Evolutionary conservation across 352 stramenopile genomes (phyloP).

Genomic region (Pythium vanterpoolii): DNA sequence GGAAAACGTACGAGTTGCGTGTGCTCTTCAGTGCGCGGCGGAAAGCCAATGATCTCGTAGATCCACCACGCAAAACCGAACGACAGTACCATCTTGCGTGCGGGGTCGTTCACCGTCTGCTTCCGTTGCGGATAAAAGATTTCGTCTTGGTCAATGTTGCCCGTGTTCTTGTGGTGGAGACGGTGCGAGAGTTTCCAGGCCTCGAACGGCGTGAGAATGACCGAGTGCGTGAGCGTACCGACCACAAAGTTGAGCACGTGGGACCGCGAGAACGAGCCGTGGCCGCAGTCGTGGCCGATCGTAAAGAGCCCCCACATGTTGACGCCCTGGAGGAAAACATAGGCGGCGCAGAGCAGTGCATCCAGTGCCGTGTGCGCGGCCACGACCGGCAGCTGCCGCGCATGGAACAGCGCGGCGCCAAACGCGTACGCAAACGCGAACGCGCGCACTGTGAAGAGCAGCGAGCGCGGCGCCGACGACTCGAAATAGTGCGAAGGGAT

Average conservation of each 20-base stretch:
- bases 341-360: constrained; percentile 40
- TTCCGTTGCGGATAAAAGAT: constrained; percentile 81
- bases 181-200: constrained; percentile 80
- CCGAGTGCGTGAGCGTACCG: constrained; percentile 73
- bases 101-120: constrained; percentile 44
- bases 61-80: constrained; percentile 68
- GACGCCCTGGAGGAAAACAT: constrained; percentile 71
- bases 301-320: constrained; percentile 87
- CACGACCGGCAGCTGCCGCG: constrained; percentile 41
- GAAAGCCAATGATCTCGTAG: constrained; percentile 73
- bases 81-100: constrained; percentile 40
- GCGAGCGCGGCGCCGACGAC: constrained; percentile 58
- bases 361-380: constrained; percentile 36
- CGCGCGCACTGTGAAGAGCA: constrained; percentile 69
- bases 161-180: constrained; percentile 87
- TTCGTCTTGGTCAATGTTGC: constrained; percentile 83
- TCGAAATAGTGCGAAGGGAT: constrained; percentile 72
- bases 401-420: constrained; percentile 37
- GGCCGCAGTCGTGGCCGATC: constrained; percentile 75
- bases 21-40: constrained; percentile 74
- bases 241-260: constrained; percentile 76
- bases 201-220: constrained; percentile 79
- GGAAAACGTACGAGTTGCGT: constrained; percentile 58
- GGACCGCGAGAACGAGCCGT: constrained; percentile 78
- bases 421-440: constrained; percentile 45